Evolutionary conservation across 306 rosid genomes (phyloP), one percentile per base, ranked within the genome.

Genomic region (Chamaecrista fasciculata): DNA sequence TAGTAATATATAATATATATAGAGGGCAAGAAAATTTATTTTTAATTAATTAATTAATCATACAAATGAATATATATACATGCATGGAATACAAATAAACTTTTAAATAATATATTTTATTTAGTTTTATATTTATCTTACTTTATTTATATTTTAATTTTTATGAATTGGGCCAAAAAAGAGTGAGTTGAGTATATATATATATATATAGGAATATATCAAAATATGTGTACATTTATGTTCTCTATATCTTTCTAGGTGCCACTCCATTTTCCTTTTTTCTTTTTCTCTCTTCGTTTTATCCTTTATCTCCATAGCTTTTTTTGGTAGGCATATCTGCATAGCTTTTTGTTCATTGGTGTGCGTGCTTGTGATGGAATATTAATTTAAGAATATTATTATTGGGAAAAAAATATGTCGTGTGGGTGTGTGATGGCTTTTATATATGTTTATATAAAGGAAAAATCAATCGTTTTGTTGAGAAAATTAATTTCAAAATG

Each of bases 201-300:
- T n/a, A n/a, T n/a, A n/a, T n/a, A n/a, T n/a, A n/a, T n/a, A n/a
- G n/a, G n/a, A n/a, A n/a, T n/a, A n/a, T n/a, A n/a, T n/a, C n/a
- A 2, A 2, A 2, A 28, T 76, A 67, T 78, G 86, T 78, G 79
- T 63, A 66, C 76, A 83, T 85, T 85, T 28, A 86, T 66, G 75
- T 89, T 69, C 74, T 67, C 75, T 49, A 39, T 36, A 62, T 51
- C 47, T 78, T 76, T 75, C 62, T 68, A 87, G 78, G 81, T 79
- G 86, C 66, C 80, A 79, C 65, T 75, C 80, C 50, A n/a, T n/a
- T n/a, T n/a, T n/a, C n/a, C n/a, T n/a, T n/a, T 79, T 76, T 83
- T 76, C 55, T 36, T 74, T 50, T 66, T 6, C 21, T 19, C 53
- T 43, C 26, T 52, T n/a, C n/a, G n/a, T n/a, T 29, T 49, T 49